Base-by-base conservation (phyloP, 441 rosid species). In the Pelargonium australe region DNA sequence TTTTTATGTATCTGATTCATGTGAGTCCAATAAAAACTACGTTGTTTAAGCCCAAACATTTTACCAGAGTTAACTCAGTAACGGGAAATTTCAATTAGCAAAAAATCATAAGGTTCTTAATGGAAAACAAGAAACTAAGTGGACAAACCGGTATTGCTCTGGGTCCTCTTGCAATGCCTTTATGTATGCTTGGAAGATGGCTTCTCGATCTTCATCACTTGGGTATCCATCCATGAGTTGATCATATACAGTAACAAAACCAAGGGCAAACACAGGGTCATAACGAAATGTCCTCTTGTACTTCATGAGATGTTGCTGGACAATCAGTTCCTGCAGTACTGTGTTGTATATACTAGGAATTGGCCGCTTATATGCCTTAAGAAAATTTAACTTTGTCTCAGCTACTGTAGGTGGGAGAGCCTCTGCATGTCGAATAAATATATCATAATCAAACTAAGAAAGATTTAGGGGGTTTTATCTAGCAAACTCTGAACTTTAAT, bases 161-260 rank as follows among this genome's bases (percentile, higher is more conserved):
- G 99, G 99, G 31, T 91, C 95, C 85, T 94, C 99, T 12, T 85
- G 81, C 76, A 94, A 78, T 19, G 99, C 95, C 41, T 78, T 74
- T 1, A 94, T 73, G 73, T 94, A 94, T 4, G 97, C 95, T 81
- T 82, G 82, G 70, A 91, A 94, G 62, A 91, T 88, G 71, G 88
- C 81, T 57, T 89, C 92, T 40, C 93, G 87, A 63, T 94, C 99
- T 78, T 88, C 86, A 43, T 91, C 93, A 70, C 92, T 85, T 5
- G 95, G 93, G 73, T 91, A 94, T 17, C 98, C 98, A 76, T 91
- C 96, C 97, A 94, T 94, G 80, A 94, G 96, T 73, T 89, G 93
- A 84, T 94, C 95, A 68, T 83, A 94, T 2, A 94, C 91, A 43
- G 97, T 94, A 64, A 91, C 97, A 65, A 91, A 89, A 70, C 99